phyloP scores from a whole-genome alignment of 2,329 filamentous ascomycete species.

The Trichoderma breve region DNA sequence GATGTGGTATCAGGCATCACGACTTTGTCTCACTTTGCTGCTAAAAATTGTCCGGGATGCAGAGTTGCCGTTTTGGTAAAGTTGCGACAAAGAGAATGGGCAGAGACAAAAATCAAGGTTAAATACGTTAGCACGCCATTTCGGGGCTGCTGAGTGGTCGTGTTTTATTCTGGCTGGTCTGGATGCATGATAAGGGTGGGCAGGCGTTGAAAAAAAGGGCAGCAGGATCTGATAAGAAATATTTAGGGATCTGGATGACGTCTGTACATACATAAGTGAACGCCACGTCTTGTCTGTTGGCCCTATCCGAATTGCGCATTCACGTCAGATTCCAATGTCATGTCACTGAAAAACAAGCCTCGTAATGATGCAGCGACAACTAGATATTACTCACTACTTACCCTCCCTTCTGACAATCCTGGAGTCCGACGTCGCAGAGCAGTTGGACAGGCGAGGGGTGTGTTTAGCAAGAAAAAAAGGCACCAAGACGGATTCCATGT shows the following conservation, averaged over 20 bases:
- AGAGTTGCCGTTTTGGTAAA: not conserved
- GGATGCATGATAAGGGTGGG: not conserved
- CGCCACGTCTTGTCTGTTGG: not conserved
- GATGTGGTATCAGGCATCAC: not conserved
- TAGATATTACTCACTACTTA: not conserved
- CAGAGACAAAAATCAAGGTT: constrained; percentile 15
- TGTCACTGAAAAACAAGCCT: not conserved
- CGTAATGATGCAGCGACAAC: not conserved
- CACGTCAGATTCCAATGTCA: not conserved
- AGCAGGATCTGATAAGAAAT: not conserved
- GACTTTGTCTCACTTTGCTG: not conserved
- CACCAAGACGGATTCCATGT: not conserved
- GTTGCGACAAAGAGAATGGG: not conserved
- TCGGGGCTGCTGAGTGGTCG: constrained; percentile 3
- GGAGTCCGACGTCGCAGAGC: constrained; percentile 13
- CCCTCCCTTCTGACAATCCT: not conserved
- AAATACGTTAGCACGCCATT: constrained; percentile 7
- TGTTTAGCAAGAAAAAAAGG: constrained; percentile 1
- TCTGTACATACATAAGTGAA: not conserved
- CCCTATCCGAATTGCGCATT: not conserved
- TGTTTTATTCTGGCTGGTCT: not conserved
- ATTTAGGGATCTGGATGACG: not conserved
- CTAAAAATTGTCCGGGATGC: not conserved
- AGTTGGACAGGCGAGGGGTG: not conserved
- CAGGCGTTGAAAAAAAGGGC: not conserved